A percentile compares a stretch with the other conserved stretches of the same genome.
phyloP scores from a whole-genome alignment of 495 filamentous ascomycete genomes.

The Astrocystis sublimbata region DNA sequence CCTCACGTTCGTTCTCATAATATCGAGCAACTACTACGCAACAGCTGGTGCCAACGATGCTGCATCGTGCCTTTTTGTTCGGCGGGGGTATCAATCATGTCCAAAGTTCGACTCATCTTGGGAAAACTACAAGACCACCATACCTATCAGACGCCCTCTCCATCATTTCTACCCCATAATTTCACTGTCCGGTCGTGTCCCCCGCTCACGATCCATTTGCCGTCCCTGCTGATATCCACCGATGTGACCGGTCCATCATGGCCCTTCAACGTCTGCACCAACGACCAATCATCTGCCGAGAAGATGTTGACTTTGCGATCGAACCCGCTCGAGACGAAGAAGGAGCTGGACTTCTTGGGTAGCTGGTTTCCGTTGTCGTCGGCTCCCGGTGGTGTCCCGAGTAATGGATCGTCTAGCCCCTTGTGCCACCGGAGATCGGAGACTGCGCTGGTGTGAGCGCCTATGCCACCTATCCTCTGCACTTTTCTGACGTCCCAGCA shows the following conservation, averaged over 20 bases:
- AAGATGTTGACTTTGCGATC: slow-evolving; percentile 96
- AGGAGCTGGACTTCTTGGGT: slow-evolving; percentile 74
- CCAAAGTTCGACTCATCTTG: neutral
- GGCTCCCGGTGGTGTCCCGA: slow-evolving; percentile 57
- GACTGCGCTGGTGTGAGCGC: slow-evolving; percentile 88
- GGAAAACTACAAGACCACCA: neutral
- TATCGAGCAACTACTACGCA: neutral
- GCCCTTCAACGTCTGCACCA: slow-evolving; percentile 82
- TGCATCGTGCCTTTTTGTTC: slow-evolving; percentile 14
- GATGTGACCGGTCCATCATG: slow-evolving; percentile 91
- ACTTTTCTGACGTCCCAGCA: slow-evolving; percentile 97
- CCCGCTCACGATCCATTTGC: slow-evolving; percentile 87
- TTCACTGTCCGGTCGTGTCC: slow-evolving; percentile 96
- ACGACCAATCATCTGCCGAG: slow-evolving; percentile 92
- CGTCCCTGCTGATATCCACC: slow-evolving; percentile 81
- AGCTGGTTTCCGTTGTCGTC: slow-evolving; percentile 63
- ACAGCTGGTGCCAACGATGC: neutral
- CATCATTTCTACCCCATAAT: slow-evolving; percentile 89
- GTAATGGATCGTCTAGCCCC: slow-evolving; percentile 65
- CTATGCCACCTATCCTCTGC: slow-evolving; percentile 75
- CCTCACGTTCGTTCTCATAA: neutral
- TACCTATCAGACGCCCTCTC: slow-evolving; percentile 43
- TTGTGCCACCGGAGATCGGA: slow-evolving; percentile 94
- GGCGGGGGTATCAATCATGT: slow-evolving; percentile 31
- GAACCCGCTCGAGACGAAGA: slow-evolving; percentile 87